Evolutionary conservation across 1,284 basidiomycete genomes (phyloP).

Genomic region (Mycena citricolor): DNA sequence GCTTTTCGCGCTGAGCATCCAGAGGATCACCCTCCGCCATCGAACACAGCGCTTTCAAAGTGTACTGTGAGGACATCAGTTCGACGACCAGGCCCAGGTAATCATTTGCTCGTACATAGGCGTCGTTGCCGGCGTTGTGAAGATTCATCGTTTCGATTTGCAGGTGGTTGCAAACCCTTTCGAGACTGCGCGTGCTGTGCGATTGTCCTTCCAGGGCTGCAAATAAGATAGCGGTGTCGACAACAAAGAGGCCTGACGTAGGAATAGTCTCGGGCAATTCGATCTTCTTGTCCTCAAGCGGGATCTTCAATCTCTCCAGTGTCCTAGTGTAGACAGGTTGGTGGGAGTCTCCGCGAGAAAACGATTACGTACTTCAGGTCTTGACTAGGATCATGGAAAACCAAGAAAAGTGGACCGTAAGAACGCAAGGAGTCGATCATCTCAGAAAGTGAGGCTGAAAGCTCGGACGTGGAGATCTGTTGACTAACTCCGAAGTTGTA

Average conservation of each 20-base stretch:
- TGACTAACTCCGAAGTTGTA: constrained; percentile 39
- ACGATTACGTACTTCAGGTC: constrained; percentile 62
- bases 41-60: constrained; percentile 55
- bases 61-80: constrained; percentile 48
- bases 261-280: constrained; percentile 56
- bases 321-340: constrained; percentile 38
- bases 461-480: constrained; percentile 46
- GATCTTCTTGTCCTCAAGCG: constrained; percentile 51
- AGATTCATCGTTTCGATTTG: constrained; percentile 50
- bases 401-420: constrained; percentile 68
- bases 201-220: constrained; percentile 64
- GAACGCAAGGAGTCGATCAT: constrained; percentile 45
- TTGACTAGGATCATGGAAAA: constrained; percentile 75
- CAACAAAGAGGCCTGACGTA: constrained; percentile 54
- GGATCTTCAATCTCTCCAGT: constrained; percentile 52
- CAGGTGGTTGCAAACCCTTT: constrained; percentile 60
- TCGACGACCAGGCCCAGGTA: neutral
- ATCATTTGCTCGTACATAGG: constrained; percentile 53
- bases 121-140: constrained; percentile 88
- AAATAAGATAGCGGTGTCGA: constrained; percentile 76
- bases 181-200: constrained; percentile 52
- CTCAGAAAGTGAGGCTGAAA: constrained; percentile 54
- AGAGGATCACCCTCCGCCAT: constrained; percentile 73
- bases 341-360: neutral
- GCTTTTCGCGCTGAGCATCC: constrained; percentile 68